Percentiles rank a stretch among this genome's conserved stretches.
These are phyloP conservation scores for Calonectria leucothoes DNA, from an alignment of 2,329 filamentous ascomycete genomes.

Conservation along the genomic window DNA sequence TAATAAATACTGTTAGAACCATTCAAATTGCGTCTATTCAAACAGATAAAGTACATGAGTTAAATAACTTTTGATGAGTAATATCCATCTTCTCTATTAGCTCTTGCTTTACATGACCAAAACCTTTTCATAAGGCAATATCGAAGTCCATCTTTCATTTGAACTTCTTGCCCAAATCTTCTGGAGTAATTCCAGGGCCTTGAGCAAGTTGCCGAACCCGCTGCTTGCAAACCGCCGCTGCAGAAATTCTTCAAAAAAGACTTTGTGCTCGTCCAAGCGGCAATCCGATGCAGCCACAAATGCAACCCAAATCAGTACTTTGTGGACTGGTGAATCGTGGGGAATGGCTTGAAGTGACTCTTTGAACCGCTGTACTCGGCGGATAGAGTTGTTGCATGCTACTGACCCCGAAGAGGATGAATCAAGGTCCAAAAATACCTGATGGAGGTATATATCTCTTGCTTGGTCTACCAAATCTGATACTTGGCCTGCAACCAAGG, in stretches of 20 bases:
- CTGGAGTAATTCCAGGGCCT: constrained; percentile 35
- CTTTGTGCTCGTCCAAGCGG: constrained; percentile 38
- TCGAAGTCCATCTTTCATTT: constrained; percentile 39
- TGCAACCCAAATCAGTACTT: constrained; percentile 43
- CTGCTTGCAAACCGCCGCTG: constrained; percentile 32
- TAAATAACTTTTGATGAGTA: background rate
- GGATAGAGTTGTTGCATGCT: constrained; percentile 21
- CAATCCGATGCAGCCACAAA: constrained; percentile 43
- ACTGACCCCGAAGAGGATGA: constrained; percentile 15
- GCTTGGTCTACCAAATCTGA: constrained; percentile 88
- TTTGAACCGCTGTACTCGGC: constrained; percentile 40
- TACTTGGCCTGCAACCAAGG: constrained; percentile 78
- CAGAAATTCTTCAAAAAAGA: constrained; percentile 34
- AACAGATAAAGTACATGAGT: too few species aligned
- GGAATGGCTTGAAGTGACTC: constrained; percentile 36
- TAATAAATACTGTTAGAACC: background rate
- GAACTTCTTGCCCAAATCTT: constrained; percentile 37
- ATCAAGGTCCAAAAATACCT: constrained; percentile 55
- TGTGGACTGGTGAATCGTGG: constrained; percentile 28
- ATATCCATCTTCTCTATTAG: background rate
- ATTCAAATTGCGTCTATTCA: too few species aligned
- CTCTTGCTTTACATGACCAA: constrained; percentile 42
- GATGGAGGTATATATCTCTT: constrained; percentile 85
- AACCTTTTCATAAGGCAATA: constrained; percentile 37
- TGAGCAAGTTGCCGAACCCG: constrained; percentile 40